Conservation (phyloP, 441 rosid species). For the Populus hybrid region DNA sequence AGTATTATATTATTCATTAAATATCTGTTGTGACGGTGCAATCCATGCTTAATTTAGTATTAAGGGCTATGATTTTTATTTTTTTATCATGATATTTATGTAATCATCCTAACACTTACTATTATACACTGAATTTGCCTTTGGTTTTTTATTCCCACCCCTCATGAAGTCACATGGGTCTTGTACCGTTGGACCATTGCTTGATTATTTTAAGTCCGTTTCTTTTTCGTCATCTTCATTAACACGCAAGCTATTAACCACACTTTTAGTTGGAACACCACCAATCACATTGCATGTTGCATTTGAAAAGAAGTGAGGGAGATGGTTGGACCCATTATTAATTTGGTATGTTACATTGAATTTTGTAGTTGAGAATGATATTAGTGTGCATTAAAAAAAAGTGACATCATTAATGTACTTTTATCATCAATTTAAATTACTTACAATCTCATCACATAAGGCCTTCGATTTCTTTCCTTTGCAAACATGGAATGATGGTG, state of each 20-base stretch:
- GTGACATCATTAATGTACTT: no score
- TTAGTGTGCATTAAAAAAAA: no score
- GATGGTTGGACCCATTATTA: neutral
- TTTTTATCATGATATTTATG: neutral
- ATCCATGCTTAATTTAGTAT: neutral
- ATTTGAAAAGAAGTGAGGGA: slow-evolving; percentile 4
- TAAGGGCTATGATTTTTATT: neutral
- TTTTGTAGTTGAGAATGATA: no score
- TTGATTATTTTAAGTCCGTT: slow-evolving; percentile 21
- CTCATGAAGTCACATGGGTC: slow-evolving; percentile 62
- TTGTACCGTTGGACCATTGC: slow-evolving; percentile 43
- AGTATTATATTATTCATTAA: slow-evolving; percentile 13
- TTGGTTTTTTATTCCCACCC: slow-evolving; percentile 19
- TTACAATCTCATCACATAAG: no score
- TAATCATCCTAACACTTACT: slow-evolving; percentile 15
- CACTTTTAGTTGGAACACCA: slow-evolving; percentile 13
- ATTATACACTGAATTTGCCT: slow-evolving; percentile 29
- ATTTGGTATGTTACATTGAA: neutral
- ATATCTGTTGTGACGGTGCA: slow-evolving; percentile 21
- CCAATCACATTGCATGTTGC: slow-evolving; percentile 25
- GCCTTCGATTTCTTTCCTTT: accelerated
- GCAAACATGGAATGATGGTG: no score
- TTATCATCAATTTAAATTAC: no score
- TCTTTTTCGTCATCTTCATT: slow-evolving; percentile 25
- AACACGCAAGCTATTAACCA: neutral